Percentiles rank a stretch among this genome's conserved stretches.
These are phyloP conservation scores for Aspergillus awamori DNA, from an alignment of 2,329 filamentous ascomycete species.

Conservation along the genomic window DNA sequence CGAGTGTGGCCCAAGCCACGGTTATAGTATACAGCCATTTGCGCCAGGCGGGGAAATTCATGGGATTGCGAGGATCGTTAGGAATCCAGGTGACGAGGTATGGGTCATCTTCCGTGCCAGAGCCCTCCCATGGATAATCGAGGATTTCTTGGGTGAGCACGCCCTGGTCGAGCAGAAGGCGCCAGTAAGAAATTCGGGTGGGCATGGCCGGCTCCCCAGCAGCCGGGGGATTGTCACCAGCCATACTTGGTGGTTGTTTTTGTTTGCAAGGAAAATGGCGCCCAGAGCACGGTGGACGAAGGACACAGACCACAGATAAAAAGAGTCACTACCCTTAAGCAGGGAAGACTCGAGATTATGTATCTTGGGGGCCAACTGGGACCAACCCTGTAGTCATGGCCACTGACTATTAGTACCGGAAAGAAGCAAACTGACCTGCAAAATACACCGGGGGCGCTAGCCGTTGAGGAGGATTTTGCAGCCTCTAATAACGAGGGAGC, in stretches of 20 bases:
- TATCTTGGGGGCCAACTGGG: neutral
- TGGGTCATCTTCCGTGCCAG: slow-evolving; percentile 44
- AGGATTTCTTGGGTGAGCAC: slow-evolving; percentile 33
- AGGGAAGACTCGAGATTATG: neutral
- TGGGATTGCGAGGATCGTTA: slow-evolving; percentile 45
- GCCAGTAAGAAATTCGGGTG: slow-evolving; percentile 20
- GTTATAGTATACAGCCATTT: slow-evolving; percentile 45
- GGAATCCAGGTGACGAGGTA: slow-evolving; percentile 45
- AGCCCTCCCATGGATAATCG: slow-evolving; percentile 35
- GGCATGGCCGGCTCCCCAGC: slow-evolving; percentile 15
- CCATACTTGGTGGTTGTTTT: neutral
- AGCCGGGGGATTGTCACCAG: neutral
- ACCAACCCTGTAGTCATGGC: neutral
- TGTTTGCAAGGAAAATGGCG: neutral
- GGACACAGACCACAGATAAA: neutral
- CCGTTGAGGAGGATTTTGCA: neutral
- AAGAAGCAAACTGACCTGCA: neutral
- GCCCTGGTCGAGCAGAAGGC: slow-evolving; percentile 20
- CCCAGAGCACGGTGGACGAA: neutral
- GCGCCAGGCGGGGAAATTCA: slow-evolving; percentile 35
- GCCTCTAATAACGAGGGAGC: neutral
- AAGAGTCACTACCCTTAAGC: neutral
- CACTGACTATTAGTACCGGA: neutral
- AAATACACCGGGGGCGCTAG: neutral
- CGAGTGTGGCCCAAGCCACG: slow-evolving; percentile 41